Percentiles rank a stretch among this genome's conserved stretches.
phyloP scores from a whole-genome alignment of 345 rosid species.

The Brassica nigra region DNA sequence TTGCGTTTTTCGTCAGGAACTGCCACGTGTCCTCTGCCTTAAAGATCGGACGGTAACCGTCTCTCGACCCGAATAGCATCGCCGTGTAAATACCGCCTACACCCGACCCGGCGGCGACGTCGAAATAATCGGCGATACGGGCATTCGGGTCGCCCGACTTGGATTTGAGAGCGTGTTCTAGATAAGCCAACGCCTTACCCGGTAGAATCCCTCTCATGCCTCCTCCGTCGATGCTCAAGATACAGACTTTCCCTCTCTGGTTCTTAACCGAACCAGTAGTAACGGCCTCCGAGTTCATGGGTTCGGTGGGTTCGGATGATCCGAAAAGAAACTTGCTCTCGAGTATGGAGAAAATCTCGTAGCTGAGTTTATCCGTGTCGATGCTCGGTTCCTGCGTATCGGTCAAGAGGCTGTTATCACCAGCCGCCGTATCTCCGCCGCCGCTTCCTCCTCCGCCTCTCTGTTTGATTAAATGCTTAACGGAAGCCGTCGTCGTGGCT shows the following conservation, averaged over 20 bases:
- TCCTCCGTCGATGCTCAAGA: constrained; percentile 84
- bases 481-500: constrained; percentile 5
- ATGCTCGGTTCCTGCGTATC: constrained; percentile 93
- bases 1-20: constrained; percentile 70
- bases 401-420: constrained; percentile 39
- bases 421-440: constrained; percentile 39
- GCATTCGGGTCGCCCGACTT: constrained; percentile 92
- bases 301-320: constrained; percentile 52
- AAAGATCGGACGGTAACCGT: constrained; percentile 69
- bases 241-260: constrained; percentile 93
- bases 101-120: constrained; percentile 91
- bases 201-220: constrained; percentile 88
- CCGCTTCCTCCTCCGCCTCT: constrained; percentile 26
- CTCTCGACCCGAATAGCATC: constrained; percentile 84
- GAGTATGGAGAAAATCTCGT: constrained; percentile 92
- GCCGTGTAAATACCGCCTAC: constrained; percentile 90
- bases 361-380: constrained; percentile 93
- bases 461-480: constrained; percentile 16
- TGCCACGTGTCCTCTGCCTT: constrained; percentile 92
- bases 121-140: constrained; percentile 86
- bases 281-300: constrained; percentile 23
- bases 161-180: constrained; percentile 71
- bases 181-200: constrained; percentile 85
- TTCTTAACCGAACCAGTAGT: constrained; percentile 59
- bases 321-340: constrained; percentile 92